A percentile compares a stretch with the other conserved stretches of the same genome.
Conservation (phyloP, 169 alveolate species). For the Hepatocystis sp. region DNA sequence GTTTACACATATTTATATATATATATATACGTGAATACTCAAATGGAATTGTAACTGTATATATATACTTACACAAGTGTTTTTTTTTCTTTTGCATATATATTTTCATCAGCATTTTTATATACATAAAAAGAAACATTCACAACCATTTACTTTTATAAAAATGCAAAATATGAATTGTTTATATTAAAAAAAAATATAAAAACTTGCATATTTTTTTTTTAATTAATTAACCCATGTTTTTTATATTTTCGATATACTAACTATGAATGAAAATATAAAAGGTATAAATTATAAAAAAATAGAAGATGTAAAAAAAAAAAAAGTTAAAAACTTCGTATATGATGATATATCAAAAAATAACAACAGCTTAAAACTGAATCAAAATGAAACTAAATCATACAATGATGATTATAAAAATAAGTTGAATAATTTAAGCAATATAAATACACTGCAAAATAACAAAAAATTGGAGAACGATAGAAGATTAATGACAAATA, state of each 20-base stretch:
- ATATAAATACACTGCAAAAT: not conserved
- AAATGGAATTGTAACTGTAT: too few relatives aligned
- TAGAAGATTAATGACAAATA: not conserved
- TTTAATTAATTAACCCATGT: too few relatives aligned
- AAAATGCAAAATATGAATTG: too few relatives aligned
- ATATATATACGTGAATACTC: too few relatives aligned
- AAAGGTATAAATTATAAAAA: constrained; percentile 5
- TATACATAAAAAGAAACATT: too few relatives aligned
- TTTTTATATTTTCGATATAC: constrained; percentile 1
- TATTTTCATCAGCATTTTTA: too few relatives aligned
- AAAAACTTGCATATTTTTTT: too few relatives aligned
- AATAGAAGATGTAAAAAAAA: constrained; percentile 7
- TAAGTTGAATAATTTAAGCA: not conserved
- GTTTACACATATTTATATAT: too few relatives aligned
- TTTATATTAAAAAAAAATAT: too few relatives aligned
- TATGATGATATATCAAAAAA: not conserved
- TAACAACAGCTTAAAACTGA: not conserved
- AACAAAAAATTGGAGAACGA: not conserved
- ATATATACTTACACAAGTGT: too few relatives aligned
- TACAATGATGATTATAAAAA: not conserved
- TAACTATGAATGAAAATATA: constrained; percentile 29
- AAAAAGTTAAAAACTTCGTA: constrained; percentile 4
- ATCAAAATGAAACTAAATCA: not conserved
- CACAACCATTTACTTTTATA: too few relatives aligned
- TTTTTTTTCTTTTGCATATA: too few relatives aligned